Evolutionary conservation across 169 alveolate species (phyloP).

Genomic region (Fabrea salina): DNA sequence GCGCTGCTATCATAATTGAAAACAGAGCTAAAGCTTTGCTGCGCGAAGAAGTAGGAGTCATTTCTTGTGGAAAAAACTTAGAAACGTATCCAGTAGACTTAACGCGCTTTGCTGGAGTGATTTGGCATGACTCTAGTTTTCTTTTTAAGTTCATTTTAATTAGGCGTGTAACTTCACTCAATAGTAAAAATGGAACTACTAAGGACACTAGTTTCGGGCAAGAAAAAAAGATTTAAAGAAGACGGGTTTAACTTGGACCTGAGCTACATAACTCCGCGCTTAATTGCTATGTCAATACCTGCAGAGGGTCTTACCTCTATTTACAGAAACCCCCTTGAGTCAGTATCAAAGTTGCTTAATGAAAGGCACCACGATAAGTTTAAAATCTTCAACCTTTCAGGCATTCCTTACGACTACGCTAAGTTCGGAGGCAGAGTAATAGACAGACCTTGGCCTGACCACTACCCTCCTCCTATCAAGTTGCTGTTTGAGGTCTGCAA

Average conservation of each 20-base stretch:
- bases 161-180: not conserved
- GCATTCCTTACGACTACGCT: constrained; percentile 36
- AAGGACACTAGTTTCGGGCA: constrained; percentile 58
- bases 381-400: constrained; percentile 55
- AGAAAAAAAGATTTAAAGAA: constrained; percentile 36
- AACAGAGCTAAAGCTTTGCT: too few species aligned
- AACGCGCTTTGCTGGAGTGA: too few species aligned
- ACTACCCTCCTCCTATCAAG: constrained; percentile 69
- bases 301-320: constrained; percentile 52
- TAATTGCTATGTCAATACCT: constrained; percentile 72
- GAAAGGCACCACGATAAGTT: constrained; percentile 56
- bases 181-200: constrained; percentile 49
- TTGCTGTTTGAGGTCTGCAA: constrained; percentile 68
- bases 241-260: constrained; percentile 49
- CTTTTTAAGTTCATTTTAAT: too few species aligned
- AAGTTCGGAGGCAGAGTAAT: constrained; percentile 35
- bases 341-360: constrained; percentile 48
- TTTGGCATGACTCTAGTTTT: too few species aligned
- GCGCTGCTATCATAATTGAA: too few species aligned
- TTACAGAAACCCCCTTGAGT: constrained; percentile 51
- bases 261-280: constrained; percentile 51
- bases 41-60: too few species aligned
- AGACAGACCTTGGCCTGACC: constrained; percentile 74
- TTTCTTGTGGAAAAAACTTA: too few species aligned
- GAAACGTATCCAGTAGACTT: too few species aligned